Percentiles rank a stretch among this genome's conserved stretches.
phyloP scores from a whole-genome alignment of 1,139 yeast genomes.

The Suhomyces maxii region DNA sequence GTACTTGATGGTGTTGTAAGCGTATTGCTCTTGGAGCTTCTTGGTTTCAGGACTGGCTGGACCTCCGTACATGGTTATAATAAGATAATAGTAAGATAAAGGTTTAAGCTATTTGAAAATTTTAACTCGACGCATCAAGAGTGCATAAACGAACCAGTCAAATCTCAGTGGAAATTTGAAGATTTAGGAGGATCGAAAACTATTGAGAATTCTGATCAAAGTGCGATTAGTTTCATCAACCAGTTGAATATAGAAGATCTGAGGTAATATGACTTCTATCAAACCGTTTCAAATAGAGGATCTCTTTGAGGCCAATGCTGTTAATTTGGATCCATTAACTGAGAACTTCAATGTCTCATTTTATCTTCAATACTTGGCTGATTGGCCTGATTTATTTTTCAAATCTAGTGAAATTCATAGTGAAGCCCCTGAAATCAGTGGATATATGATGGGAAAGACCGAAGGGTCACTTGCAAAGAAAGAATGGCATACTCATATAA shows the following conservation, averaged over 20 bases:
- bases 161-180: no score
- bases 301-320: conserved; percentile 65
- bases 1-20: conserved; percentile 62
- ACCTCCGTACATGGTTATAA: conserved; percentile 69
- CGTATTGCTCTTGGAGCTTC: conserved; percentile 68
- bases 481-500: conserved; percentile 96
- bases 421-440: conserved; percentile 45
- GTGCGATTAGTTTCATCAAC: background rate
- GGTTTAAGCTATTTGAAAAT: background rate
- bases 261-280: conserved; percentile 69
- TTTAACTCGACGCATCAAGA: background rate
- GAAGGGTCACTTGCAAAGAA: conserved; percentile 68
- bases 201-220: background rate
- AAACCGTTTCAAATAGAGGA: conserved; percentile 87
- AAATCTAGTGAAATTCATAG: conserved; percentile 45
- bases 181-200: no score
- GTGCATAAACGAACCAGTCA: background rate
- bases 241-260: background rate
- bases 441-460: conserved; percentile 94
- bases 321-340: conserved; percentile 84
- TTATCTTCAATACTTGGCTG: conserved; percentile 76
- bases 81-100: background rate
- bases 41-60: conserved; percentile 79
- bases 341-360: conserved; percentile 86
- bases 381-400: conserved; percentile 90